Percentiles rank a stretch among this genome's conserved stretches.
Conservation (phyloP, 163 green algal genomes). For the Prototheca cutis region DNA sequence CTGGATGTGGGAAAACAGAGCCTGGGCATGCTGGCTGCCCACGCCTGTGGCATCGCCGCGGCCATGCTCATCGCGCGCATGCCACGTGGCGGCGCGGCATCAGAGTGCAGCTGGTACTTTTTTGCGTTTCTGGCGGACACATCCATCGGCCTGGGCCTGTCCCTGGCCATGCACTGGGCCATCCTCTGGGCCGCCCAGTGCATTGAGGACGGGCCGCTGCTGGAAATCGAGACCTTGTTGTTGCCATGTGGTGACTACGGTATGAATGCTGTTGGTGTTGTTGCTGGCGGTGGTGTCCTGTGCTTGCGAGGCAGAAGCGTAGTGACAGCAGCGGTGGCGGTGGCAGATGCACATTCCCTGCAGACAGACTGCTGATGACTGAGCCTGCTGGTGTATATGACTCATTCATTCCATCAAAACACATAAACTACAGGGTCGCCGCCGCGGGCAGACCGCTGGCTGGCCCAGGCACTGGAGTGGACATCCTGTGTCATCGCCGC, state of each 20-base stretch:
- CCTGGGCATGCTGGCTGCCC: slow-evolving; percentile 14
- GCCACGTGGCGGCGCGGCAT: background rate
- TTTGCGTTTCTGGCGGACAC: slow-evolving; percentile 38
- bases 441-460: slow-evolving; percentile 7
- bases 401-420: too few relatives aligned
- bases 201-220: background rate
- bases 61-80: slow-evolving; percentile 11
- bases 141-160: slow-evolving; percentile 32
- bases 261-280: too few relatives aligned
- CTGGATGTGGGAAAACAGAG: slow-evolving; percentile 21
- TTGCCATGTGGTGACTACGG: slow-evolving; percentile 39
- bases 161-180: slow-evolving; percentile 30
- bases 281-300: too few relatives aligned
- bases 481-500: slow-evolving; percentile 25
- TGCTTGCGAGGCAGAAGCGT: too few relatives aligned
- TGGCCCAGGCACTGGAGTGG: slow-evolving; percentile 34
- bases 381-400: too few relatives aligned
- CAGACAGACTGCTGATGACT: too few relatives aligned
- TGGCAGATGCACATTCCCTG: too few relatives aligned
- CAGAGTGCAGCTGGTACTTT: slow-evolving; percentile 49
- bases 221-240: slow-evolving; percentile 3
- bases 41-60: slow-evolving; percentile 8
- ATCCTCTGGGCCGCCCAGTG: background rate
- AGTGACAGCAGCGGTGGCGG: too few relatives aligned
- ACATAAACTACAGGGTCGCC: background rate